These are phyloP conservation scores for Epichloe glyceriae DNA, from an alignment of 2,329 filamentous ascomycete genomes.

Conservation along the genomic window DNA sequence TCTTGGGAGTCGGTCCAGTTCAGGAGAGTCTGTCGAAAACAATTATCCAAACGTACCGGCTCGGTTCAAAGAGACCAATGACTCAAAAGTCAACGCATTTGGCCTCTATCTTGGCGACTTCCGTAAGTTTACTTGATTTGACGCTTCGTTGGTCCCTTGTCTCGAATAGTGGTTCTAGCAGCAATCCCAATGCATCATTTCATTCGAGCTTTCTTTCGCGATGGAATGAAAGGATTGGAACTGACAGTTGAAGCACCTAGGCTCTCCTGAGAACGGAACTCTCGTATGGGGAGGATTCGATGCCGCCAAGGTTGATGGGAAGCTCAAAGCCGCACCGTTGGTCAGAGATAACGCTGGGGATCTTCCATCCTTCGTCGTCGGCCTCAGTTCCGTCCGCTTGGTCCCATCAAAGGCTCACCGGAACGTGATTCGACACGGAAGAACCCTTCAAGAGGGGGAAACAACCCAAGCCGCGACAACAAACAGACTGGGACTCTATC, in stretches of 20 bases:
- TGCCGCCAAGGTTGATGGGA: not conserved
- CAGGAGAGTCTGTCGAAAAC: not conserved
- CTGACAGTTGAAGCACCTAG: not conserved
- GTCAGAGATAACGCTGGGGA: not conserved
- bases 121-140: not conserved
- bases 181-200: no score
- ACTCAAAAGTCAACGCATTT: not conserved
- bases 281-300: constrained; percentile 4
- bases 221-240: not conserved
- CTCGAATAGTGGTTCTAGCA: no score
- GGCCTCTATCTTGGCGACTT: constrained; percentile 1
- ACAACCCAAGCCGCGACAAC: not conserved
- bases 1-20: not conserved
- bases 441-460: not conserved
- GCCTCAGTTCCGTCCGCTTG: not conserved
- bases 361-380: not conserved
- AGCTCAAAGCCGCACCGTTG: not conserved
- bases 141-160: not conserved
- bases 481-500: not conserved
- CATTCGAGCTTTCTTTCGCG: no score
- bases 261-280: not conserved
- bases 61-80: not conserved
- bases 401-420: not conserved
- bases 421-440: not conserved
- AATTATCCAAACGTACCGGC: not conserved